Evolutionary conservation across 2,329 filamentous ascomycete species (phyloP), one percentile per base, ranked within the genome.

Genomic region (Verticillium dahliae): DNA sequence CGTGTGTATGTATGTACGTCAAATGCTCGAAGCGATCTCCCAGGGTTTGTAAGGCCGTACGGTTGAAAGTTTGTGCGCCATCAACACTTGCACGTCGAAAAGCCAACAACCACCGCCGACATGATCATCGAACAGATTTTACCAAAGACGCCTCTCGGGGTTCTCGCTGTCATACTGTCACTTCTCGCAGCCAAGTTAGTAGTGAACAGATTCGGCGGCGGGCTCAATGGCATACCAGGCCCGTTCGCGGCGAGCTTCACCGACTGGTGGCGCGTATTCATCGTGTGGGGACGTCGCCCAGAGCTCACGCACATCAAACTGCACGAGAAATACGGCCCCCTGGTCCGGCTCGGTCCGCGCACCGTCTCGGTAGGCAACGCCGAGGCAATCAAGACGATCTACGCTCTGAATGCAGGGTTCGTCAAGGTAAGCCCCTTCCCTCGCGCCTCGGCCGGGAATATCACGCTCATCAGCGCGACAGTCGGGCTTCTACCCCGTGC

Each of bases 331-430:
- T 80, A 91, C 75, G 91, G 91, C 55, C 85, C 90, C 69, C 79
- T 94, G 2, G 89, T 95, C 1, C 82, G 91, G 1, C 75, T 92
- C 3, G 91, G 90, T 0, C 91, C 91, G 1, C 92, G 92, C 64
- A 78, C 78, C 0, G 74, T 95, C 1, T 91, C 89, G 0, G 92
- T 95, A 69, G 83, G 88, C 3, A 83, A 91, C 65, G 90, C 91
- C 0, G 84, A 83, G 62, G 89, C 90, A 0, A 78, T 94, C 67
- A 90, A 90, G 74, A 78, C 79, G 11, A 93, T 95, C 54, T 96
- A 95, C 72, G 90, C 90, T 0, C 74, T 94, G 54, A 93, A 93
- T 71, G 93, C 93, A 73, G 90, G 90, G 0, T 90, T 92, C 67
- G 76, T 84, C 57, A 95, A 95, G 84, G 90, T 90, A 73, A 18